Evolutionary conservation across 2,329 filamentous ascomycete species (phyloP), one percentile per base, ranked within the genome.

Genomic region (Penicillium sp.): DNA sequence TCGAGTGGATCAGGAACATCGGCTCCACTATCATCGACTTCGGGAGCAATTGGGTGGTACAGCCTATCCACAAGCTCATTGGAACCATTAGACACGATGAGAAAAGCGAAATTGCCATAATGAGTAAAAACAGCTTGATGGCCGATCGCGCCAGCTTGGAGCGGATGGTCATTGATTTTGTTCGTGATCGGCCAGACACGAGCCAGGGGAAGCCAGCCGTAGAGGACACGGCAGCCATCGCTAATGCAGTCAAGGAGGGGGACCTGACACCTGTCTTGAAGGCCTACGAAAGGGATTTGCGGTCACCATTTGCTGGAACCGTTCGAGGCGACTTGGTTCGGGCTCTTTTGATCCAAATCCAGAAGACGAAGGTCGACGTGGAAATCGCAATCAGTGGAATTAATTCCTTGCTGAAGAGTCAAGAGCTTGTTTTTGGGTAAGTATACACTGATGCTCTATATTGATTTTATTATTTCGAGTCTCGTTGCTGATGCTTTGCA

Each of bases 321-420:
- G 76, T 99, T 19, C 85, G 87, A 29, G 95, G 95, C 11, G 93
- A 98, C 67, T 82, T 99, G 27, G 84, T 98, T 35, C 88, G 93
- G 51, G 92, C 93, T 4, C 84, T 99, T 27, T 81, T 99, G 45
- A 98, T 99, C 54, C 95, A 99, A 71, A 88, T 99, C 37, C 95
- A 99, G 70, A 99, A 99, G 82, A 98, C 95, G 22, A 99, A 99
- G 79, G 95, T 99, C 9, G 95, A 99, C 70, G 87, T 99, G 13
- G 95, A 99, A 74, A 88, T 98, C 59, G 95, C 95, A 14, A 93
- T 99, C 78, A 91, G 90, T 58, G 95, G 95, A 19, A 99, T 99
- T 63, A 93, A 99, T 79, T 87, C 91, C 33, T 83, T 99, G 31
- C 82, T 99, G 56, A 96, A 95, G 78, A 97, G 93, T 69, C 95